Conservation (phyloP, 108 stramenopile genomes). For the Poteriospumella lacustris region DNA sequence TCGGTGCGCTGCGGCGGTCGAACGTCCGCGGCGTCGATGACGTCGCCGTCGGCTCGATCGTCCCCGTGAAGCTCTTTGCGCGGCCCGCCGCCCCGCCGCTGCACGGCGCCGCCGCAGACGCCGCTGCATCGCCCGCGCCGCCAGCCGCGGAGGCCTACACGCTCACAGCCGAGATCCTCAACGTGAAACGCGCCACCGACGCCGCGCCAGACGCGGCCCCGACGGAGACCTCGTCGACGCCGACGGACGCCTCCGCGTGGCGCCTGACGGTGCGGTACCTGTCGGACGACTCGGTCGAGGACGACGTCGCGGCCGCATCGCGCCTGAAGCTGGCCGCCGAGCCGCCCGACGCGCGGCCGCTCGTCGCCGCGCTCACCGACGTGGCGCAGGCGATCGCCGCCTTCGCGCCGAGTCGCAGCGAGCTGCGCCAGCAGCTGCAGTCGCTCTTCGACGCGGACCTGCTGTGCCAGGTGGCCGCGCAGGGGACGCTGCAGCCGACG, state of each 20-base stretch:
- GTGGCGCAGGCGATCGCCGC: not conserved
- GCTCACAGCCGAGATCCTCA: too few relatives aligned
- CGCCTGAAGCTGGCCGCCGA: too few relatives aligned
- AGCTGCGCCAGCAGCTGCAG: not conserved
- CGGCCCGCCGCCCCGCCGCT: too few relatives aligned
- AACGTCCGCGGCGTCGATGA: not conserved
- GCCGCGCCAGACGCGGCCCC: not conserved
- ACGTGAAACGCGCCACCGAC: not conserved
- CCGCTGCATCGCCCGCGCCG: not conserved
- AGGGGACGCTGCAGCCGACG: not conserved
- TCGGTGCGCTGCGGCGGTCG: not conserved
- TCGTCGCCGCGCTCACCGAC: not conserved
- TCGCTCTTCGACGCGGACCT: not conserved
- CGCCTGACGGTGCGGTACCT: too few relatives aligned
- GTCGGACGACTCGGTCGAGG: not conserved
- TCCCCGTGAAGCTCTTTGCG: not conserved
- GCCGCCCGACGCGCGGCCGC: too few relatives aligned
- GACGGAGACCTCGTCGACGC: not conserved
- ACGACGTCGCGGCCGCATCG: too few relatives aligned
- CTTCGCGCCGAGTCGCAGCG: not conserved
- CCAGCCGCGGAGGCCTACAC: not conserved
- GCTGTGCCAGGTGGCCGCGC: not conserved
- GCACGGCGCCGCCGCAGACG: not conserved
- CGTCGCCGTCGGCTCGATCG: not conserved
- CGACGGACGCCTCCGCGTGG: not conserved